Percentiles rank a stretch among this genome's conserved stretches.
These are phyloP conservation scores for Dendrobium chrysotoxum DNA, from an alignment of 106 monocot species.

Conservation along the genomic window DNA sequence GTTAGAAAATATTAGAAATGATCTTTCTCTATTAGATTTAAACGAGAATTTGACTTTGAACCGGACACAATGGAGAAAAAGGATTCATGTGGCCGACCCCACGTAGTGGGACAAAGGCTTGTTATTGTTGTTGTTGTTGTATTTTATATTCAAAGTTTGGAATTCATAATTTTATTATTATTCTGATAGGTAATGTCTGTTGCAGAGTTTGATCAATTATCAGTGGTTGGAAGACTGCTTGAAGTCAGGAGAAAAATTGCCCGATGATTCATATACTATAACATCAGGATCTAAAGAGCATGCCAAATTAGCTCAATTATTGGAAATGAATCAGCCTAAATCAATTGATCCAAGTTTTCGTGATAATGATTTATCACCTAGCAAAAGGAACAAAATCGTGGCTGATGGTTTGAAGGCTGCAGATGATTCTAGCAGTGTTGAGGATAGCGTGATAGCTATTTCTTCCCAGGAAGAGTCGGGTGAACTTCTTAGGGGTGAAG, in stretches of 20 bases:
- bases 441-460: constrained; percentile 2
- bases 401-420: constrained; percentile 11
- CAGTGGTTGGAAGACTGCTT: constrained; percentile 80
- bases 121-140: too few species aligned
- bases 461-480: not conserved
- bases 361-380: constrained; percentile 3
- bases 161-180: not conserved
- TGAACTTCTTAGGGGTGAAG: not conserved
- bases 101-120: too few species aligned
- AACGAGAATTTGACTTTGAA: too few species aligned
- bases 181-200: not conserved
- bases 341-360: constrained; percentile 3
- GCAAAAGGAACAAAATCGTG: constrained; percentile 16
- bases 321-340: constrained; percentile 3
- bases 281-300: constrained; percentile 18
- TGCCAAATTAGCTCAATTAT: constrained; percentile 8
- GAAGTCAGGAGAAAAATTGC: constrained; percentile 51
- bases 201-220: constrained; percentile 56
- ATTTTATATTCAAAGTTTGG: not conserved
- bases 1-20: too few species aligned
- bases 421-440: not conserved
- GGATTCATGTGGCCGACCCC: too few species aligned
- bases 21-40: too few species aligned
- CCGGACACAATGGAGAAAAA: too few species aligned
- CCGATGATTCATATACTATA: constrained; percentile 42